Percentiles rank a stretch among this genome's conserved stretches.
Conservation (phyloP, 192 early-diverging fungal species). For the Coemansia sp. region DNA sequence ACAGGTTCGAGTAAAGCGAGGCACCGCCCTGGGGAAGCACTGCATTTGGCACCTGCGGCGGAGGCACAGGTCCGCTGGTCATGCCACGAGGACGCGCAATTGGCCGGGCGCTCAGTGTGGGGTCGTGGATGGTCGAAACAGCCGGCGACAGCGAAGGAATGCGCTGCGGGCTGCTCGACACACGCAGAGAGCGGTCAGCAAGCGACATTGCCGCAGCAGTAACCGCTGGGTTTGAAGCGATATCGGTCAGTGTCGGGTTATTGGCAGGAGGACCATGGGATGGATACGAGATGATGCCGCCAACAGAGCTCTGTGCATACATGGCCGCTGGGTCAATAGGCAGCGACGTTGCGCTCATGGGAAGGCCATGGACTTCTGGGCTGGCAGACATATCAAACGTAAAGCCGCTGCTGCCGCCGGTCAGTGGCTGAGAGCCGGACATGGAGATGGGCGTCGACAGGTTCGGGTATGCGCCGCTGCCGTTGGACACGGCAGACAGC, state of each 20-base stretch:
- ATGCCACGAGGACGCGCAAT: conserved; percentile 41
- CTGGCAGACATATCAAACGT: conserved; percentile 40
- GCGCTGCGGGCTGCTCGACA: conserved; percentile 12
- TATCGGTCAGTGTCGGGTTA: conserved; percentile 37
- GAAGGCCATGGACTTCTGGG: conserved; percentile 17
- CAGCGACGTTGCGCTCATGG: conserved; percentile 9
- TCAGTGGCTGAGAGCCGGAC: conserved; percentile 8
- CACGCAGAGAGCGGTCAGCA: conserved; percentile 6
- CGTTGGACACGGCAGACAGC: conserved; percentile 33
- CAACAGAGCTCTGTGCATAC: conserved; percentile 3
- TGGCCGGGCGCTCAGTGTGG: conserved; percentile 23
- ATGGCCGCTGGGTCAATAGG: conserved; percentile 13
- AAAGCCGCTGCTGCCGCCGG: not conserved
- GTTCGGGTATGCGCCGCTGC: conserved; percentile 27
- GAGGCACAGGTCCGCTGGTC: conserved; percentile 12
- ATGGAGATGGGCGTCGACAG: conserved; percentile 9
- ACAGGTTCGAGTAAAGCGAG: conserved; percentile 40
- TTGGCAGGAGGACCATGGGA: not conserved
- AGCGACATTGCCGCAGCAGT: conserved; percentile 1
- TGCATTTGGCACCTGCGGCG: conserved; percentile 11
- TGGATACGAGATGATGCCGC: conserved; percentile 12
- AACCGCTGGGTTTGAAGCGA: conserved; percentile 8
- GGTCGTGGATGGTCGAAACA: conserved; percentile 20
- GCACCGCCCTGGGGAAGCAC: conserved; percentile 4
- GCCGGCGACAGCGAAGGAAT: conserved; percentile 39